These are phyloP conservation scores for Coleophoma cylindrospora DNA, from an alignment of 2,329 filamentous ascomycete genomes.

Conservation along the genomic window DNA sequence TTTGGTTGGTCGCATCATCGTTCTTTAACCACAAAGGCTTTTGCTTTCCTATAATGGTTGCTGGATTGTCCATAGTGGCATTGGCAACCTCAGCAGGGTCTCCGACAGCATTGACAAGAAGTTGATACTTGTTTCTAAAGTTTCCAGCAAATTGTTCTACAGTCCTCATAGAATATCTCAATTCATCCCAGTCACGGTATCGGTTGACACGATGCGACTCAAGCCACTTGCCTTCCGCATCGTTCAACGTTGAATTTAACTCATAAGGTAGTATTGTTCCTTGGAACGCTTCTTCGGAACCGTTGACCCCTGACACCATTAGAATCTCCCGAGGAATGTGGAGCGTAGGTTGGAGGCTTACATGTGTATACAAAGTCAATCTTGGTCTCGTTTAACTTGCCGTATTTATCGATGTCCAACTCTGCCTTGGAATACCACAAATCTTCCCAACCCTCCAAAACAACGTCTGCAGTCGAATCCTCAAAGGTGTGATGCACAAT, in stretches of 20 bases:
- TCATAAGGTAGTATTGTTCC: constrained; percentile 32
- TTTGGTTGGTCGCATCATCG: constrained; percentile 22
- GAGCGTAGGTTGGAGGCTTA: constrained; percentile 1
- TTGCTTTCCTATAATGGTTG: constrained; percentile 25
- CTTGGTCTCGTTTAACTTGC: constrained; percentile 30
- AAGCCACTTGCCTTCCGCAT: constrained; percentile 34
- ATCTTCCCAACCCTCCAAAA: constrained; percentile 36
- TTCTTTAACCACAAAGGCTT: constrained; percentile 32
- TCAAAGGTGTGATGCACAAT: constrained; percentile 35
- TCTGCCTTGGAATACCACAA: constrained; percentile 32
- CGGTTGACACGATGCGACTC: constrained; percentile 34
- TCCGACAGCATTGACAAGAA: constrained; percentile 36
- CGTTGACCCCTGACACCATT: constrained; percentile 30
- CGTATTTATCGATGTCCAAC: constrained; percentile 25
- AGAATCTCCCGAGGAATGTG: background rate
- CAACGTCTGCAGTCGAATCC: constrained; percentile 29
- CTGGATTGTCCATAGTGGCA: constrained; percentile 16
- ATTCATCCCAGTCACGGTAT: constrained; percentile 39
- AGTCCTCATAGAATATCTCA: constrained; percentile 38
- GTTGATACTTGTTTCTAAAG: constrained; percentile 37
- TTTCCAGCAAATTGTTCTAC: constrained; percentile 33
- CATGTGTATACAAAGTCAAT: constrained; percentile 40
- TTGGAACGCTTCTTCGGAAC: constrained; percentile 32
- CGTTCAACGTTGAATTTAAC: constrained; percentile 34
- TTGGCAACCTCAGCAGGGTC: constrained; percentile 6